Evolutionary conservation across 129 eudicot genomes (phyloP), one percentile per base, ranked within the genome.

Genomic region (Pittosporum tobira): DNA sequence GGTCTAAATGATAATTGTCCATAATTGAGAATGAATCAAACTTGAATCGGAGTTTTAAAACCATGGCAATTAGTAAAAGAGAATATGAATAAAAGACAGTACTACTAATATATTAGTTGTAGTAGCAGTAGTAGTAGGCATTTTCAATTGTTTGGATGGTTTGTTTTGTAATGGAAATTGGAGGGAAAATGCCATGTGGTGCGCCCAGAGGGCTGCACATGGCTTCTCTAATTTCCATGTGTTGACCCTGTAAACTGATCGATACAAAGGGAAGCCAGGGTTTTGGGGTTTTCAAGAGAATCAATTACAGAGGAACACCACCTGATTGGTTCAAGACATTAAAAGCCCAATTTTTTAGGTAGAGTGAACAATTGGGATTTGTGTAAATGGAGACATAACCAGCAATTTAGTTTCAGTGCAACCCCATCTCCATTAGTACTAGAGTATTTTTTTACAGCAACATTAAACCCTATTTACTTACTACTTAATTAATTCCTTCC

Each of bases 171-270:
- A 49, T 36, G 48, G 31, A 40, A 48, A 49, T 61, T 45, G 77
- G 69, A 62, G 70, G 64, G 67, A 60, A 81, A 69, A 68, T 71
- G 80, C 67, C 95, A 82, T 80, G 88, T 82, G 82, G 78, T 74
- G 78, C 80, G 82, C 94, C 75, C 86, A 82, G 95, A 85, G 73
- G 52, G 70, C 72, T 72, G 81, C 97, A 90, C 95, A 85, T 90
- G 97, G 80, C 84, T 71, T 82, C 86, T 69, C 86, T 42, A 29
- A 65, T 76, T 82, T 76, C 94, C 75, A 90, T 66, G 84, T 64
- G 60, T 63, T 74, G 69, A 71, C 62, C 68, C 69, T 49, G 44
- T 49, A 63, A 70, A 45, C 40, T 51, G 52, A n/a, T n/a, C n/a
- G n/a, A 42, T 65, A 26, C 45, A 56, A 37, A 40, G 53, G 30